Base-by-base conservation (phyloP, 1,139 yeast genomes). In the Candida labiduridarum region DNA sequence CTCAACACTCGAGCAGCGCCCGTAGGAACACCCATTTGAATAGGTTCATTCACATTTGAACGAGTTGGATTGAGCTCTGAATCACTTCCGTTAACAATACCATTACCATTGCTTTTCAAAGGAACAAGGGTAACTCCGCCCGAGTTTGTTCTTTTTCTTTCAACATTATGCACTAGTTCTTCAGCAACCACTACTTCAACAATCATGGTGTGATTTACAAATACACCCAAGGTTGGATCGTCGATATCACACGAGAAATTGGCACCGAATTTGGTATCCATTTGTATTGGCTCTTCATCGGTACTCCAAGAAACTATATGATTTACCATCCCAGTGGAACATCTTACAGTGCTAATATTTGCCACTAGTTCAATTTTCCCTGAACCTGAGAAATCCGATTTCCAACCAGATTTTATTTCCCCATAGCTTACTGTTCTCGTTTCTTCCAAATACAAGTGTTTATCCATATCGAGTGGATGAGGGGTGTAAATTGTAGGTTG, bases 121-220 rank as follows among this genome's bases (percentile, higher is more conserved):
- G 76, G 74, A 43, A 69, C 58, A 22, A 59, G 51, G 29, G 10
- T 7, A 11, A 50, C 47, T 66, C 64, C 51, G 53, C 9, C 54
- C 49, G 45, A 42, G 15, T 51, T 52, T 11, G 52, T 38, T 48
- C 53, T 52, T 48, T 52, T 56, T 42, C 47, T 54, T 49, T 58
- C 59, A 43, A 62, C 50, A 43, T 66, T 62, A 50, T 80, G 85
- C 34, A 86, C 67, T 10, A 84, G 63, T 62, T 94, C 99, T 68
- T 94, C 99, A 1, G 96, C 96, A 41, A 94, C 91, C n/a, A 92
- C 89, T 50, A 90, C 81, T 67, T 94, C 99, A 40, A 92, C 83
- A 4, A 90, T 82, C 46, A 94, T 72, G 15, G 84, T 76, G 64
- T 94, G 99, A 44, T 77, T 74, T 1, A 90, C 92, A 57, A 77